Base-by-base conservation (phyloP, 352 stramenopile species). In the Nothophytophthora sp. region DNA sequence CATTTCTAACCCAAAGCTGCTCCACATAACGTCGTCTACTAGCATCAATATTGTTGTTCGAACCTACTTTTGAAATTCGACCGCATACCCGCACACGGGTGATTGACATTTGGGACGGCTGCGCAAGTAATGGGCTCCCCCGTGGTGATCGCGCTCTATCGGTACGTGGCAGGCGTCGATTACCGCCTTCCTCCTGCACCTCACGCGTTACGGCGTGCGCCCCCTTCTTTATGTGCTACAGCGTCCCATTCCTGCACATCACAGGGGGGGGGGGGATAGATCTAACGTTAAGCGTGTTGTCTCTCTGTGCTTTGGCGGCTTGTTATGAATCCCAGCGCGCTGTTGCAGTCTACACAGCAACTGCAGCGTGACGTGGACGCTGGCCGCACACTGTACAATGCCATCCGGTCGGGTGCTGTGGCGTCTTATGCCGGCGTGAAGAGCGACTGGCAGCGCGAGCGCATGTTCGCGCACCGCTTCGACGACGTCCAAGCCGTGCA, bases 391-490 rank as follows among this genome's bases (percentile, higher is more conserved):
- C 53, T 92, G 30, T 85, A 76, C 54, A 70, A 72, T 18, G 81
- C 77, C 16, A 60, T 95, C 8, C 81, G 84, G 5, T 90, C 81
- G 0, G 78, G 80, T 7, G 76, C 71, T 1, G 66, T 86, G 23
- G 46, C 81, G 24, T 82, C 81, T 29, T 92, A 92, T 37, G 50
- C 78, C 8, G 78, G 69, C 25, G 65, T 87, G 24, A 86, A 82
- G 44, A 55, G 58, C 42, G 80, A 92, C 58, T 92, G 80, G 84
- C 77, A 87, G 54, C 80, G 78, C 18, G 80, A 92, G 51, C 79
- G 77, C 12, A 48, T 63, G 36, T 89, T 89, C 24, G 65, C 77
- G 15, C 63, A 53, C 23, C 74, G 76, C 1, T 58, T 92, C 3
- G 55, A 74, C 9, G 78, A 87, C 44, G 68, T 83, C 36, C 52